phyloP scores from a whole-genome alignment of 2,329 filamentous ascomycete genomes.

The Scorias spongiosa region DNA sequence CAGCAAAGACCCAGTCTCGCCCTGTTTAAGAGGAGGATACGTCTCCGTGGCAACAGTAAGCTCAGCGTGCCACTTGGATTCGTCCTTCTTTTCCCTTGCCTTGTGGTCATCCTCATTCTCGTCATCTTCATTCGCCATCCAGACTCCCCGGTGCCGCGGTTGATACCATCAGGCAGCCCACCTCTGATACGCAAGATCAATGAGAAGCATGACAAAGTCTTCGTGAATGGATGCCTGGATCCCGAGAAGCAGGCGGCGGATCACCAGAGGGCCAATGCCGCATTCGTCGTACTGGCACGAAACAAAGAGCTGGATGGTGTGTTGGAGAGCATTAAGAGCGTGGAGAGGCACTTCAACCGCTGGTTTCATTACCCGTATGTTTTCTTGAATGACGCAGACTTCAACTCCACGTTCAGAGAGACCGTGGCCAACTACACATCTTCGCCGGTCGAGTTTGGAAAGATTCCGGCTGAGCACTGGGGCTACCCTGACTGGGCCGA shows the following conservation, averaged over 20 bases:
- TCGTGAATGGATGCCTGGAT: constrained; percentile 76
- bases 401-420: constrained; percentile 87
- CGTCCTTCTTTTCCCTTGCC: constrained; percentile 79
- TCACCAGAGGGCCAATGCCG: constrained; percentile 60
- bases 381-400: constrained; percentile 93
- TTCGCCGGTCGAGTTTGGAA: constrained; percentile 75
- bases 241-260: constrained; percentile 50
- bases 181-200: constrained; percentile 85
- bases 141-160: constrained; percentile 61
- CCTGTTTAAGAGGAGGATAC: constrained; percentile 75
- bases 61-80: constrained; percentile 86
- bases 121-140: constrained; percentile 82
- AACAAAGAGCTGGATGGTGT: constrained; percentile 96
- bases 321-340: constrained; percentile 90
- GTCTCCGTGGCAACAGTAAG: constrained; percentile 78
- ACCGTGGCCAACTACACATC: constrained; percentile 84
- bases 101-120: constrained; percentile 82
- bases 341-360: constrained; percentile 96
- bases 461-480: constrained; percentile 84
- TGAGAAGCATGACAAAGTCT: constrained; percentile 94
- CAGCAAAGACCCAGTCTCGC: constrained; percentile 43
- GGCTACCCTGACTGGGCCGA: constrained; percentile 96
- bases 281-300: constrained; percentile 85
- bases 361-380: constrained; percentile 99
- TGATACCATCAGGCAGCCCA: constrained; percentile 77